Evolutionary conservation across 164 flowering plant species (phyloP).

Genomic region (Chimonanthus salicifolius): DNA sequence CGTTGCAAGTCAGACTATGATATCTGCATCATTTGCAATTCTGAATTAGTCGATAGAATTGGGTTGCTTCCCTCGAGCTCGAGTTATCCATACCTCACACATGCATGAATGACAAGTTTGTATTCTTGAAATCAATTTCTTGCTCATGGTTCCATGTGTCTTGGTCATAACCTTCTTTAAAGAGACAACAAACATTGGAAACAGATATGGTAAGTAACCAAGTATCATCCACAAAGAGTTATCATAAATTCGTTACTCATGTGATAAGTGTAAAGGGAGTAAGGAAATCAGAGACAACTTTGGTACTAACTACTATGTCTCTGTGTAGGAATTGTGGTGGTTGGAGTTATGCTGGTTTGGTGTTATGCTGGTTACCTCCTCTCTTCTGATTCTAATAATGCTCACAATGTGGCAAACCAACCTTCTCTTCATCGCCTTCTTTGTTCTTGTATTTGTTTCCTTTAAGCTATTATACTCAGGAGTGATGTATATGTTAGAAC

Average conservation of each 20-base stretch:
- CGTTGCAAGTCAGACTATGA: constrained; percentile 24
- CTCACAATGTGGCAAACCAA: constrained; percentile 21
- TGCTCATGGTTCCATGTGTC: constrained; percentile 22
- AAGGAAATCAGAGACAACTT: no score
- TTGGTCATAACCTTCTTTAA: constrained; percentile 17
- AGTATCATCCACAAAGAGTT: no score
- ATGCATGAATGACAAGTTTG: constrained; percentile 25
- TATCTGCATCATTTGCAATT: constrained; percentile 19
- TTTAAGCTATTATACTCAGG: constrained; percentile 20
- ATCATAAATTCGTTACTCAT: no score
- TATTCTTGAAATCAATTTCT: constrained; percentile 23
- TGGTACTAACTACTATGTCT: neutral
- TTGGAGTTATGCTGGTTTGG: constrained; percentile 21
- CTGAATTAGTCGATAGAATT: constrained; percentile 16
- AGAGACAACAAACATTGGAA: constrained; percentile 19
- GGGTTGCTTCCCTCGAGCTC: constrained; percentile 23
- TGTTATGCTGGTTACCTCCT: constrained; percentile 20
- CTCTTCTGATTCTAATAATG: constrained; percentile 20
- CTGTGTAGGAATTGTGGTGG: constrained; percentile 23
- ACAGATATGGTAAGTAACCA: constrained; percentile 19
- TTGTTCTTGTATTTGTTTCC: constrained; percentile 14
- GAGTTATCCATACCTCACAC: constrained; percentile 21
- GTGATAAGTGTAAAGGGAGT: no score
- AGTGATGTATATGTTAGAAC: constrained; percentile 18
- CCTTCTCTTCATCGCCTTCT: constrained; percentile 10